Base-by-base conservation (phyloP, 1,284 basidiomycete species). In the Pseudozyma thailandica region DNA sequence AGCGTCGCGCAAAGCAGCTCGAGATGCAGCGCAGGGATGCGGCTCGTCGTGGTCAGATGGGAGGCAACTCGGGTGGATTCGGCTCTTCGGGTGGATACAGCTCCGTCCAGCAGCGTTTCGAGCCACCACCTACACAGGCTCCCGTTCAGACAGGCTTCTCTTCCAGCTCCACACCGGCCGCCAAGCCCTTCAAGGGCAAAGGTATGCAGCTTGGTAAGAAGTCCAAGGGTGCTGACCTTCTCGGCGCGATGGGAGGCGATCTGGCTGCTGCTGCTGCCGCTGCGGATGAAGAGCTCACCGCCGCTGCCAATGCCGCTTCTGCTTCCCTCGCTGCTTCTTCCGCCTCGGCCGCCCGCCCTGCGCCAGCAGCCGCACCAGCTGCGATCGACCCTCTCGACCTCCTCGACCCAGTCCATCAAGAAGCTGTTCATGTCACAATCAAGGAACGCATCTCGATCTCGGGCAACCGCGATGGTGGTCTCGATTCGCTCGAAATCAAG, bases 171-270 rank as follows among this genome's bases (percentile, higher is more conserved):
- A 60, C 75, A 30, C 72, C 74, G 7, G 57, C 63, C 13, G 65
- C 82, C 86, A 77, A 90, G 88, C 89, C 91, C 1, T 98, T 98
- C 89, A 97, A 96, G 86, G 90, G 91, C 50, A 89, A 90, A 30
- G 94, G 95, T 28, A 98, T 98, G 95, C 97, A 98, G 83, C 88
- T 98, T n/a, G 94, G 94, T 33, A 96, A 95, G 86, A 95, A 93
- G 84, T 90, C 90, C 48, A 90, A 90, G 78, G 90, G 92, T 73
- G 89, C 91, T 20, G 93, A 95, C 73, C 85, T 98, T 20, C 85
- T 96, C 43, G 92, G 93, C 79, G 90, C 91, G 2, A 86, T 97
- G 15, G 93, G 92, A n/a, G 79, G 80, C 26, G 77, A 77, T 35
- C 56, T 70, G 21, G 60, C 61, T 15, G 65, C 65, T 51, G 68